Evolutionary conservation across 306 rosid species (phyloP), one percentile per base, ranked within the genome.

Genomic region (Vicia sativa): DNA sequence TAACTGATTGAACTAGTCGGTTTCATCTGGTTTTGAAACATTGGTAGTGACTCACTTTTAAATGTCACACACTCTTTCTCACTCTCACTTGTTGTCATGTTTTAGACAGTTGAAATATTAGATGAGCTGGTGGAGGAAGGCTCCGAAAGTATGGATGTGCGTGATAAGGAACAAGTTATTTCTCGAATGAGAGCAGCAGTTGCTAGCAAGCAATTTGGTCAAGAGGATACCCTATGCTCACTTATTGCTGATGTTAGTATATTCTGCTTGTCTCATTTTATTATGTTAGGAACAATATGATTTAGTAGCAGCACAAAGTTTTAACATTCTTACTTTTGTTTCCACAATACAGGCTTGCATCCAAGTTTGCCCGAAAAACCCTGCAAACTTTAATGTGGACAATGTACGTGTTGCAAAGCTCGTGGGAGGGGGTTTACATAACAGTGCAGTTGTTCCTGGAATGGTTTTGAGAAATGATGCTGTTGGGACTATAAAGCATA

Each of bases 171-270:
- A 18, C 87, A 93, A 83, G 97, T 90, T 74, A 61, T 93, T 72
- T 75, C 70, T 6, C 83, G 98, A 66, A 88, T 90, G 92, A 93
- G 77, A 74, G 96, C 97, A 31, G 90, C 98, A 10, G 85, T 93
- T 77, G 98, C 98, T 61, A 93, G 98, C 96, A 93, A 93, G 84
- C 98, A 93, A 67, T 93, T 82, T 15, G 98, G 97, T 56, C 98
- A 66, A 79, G 98, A 93, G 77, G 97, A 90, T 70, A 77, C 83
- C 7, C 65, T 93, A 64, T 82, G 91, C 68, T 93, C 97, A 5
- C 97, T 88, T 71, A 86, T 86, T 66, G 95, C 97, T 18, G 98
- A 88, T 78, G 97, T 93, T 79, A 83, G 77, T 25, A 65, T 63
- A 59, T 72, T 52, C 69, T 66, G 19, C 31, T 11, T 38, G 13